phyloP scores from a whole-genome alignment of 306 rosid species.

The Ziziphus jujuba region DNA sequence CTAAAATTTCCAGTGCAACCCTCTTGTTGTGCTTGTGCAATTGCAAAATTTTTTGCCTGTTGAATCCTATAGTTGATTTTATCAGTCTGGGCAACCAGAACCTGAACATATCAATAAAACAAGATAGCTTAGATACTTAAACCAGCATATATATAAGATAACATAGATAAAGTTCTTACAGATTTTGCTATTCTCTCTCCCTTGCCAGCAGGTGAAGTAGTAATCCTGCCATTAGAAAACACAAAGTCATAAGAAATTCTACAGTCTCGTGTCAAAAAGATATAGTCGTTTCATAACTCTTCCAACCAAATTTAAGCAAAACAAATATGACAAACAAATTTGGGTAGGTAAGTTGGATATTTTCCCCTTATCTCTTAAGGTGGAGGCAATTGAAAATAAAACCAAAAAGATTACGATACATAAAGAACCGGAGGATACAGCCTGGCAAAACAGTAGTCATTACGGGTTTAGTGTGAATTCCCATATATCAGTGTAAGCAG shows the following conservation, averaged over 20 bases:
- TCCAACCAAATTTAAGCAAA: background rate
- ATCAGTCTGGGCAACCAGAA: conserved; percentile 23
- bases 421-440: background rate
- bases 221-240: conserved; percentile 1
- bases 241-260: background rate
- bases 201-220: conserved; percentile 1
- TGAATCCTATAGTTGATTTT: conserved; percentile 33
- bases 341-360: background rate
- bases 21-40: conserved; percentile 54
- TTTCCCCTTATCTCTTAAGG: background rate
- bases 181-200: conserved; percentile 1
- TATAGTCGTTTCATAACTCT: background rate
- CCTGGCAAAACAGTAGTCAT: background rate
- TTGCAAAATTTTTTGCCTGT: conserved; percentile 47
- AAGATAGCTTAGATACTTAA: background rate
- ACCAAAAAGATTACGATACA: background rate
- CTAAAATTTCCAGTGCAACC: conserved; percentile 59
- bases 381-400: background rate
- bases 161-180: background rate
- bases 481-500: background rate
- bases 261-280: background rate
- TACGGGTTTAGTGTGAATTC: background rate
- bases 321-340: too few species aligned
- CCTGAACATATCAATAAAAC: conserved; percentile 24
- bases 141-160: background rate